A percentile compares a stretch with the other conserved stretches of the same genome.
Conservation (phyloP, 2,329 filamentous ascomycete species). For the Pseudocercospora eumusae region DNA sequence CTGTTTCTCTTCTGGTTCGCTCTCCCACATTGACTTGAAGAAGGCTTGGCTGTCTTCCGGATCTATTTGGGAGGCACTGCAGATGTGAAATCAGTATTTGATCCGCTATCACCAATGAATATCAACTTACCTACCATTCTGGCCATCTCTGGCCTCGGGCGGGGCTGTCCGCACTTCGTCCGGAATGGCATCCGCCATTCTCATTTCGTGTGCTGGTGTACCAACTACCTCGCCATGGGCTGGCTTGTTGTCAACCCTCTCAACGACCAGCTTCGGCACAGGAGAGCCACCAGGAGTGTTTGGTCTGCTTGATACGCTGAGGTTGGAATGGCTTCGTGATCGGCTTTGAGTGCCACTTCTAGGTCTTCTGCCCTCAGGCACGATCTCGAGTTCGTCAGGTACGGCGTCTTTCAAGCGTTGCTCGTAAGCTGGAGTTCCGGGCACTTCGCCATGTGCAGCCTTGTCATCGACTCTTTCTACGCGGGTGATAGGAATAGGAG, state of each 20-base stretch:
- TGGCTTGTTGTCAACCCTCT: slow-evolving; percentile 60
- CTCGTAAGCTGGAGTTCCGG: slow-evolving; percentile 62
- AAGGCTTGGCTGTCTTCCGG: slow-evolving; percentile 37
- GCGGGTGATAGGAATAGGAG: slow-evolving; percentile 62
- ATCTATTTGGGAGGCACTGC: slow-evolving; percentile 41
- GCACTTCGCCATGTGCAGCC: slow-evolving; percentile 62
- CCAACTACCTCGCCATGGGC: slow-evolving; percentile 64
- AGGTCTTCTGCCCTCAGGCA: slow-evolving; percentile 48
- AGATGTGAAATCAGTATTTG: slow-evolving; percentile 12
- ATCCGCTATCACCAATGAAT: background rate
- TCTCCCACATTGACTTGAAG: slow-evolving; percentile 40
- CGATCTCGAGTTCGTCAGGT: slow-evolving; percentile 63
- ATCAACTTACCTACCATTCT: slow-evolving; percentile 59
- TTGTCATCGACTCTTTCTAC: slow-evolving; percentile 63
- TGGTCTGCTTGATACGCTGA: slow-evolving; percentile 49
- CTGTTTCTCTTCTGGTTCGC: slow-evolving; percentile 24
- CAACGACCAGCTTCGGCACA: slow-evolving; percentile 62
- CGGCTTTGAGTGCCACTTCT: slow-evolving; percentile 41
- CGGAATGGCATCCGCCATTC: slow-evolving; percentile 60
- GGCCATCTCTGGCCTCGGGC: slow-evolving; percentile 51
- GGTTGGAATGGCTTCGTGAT: slow-evolving; percentile 32
- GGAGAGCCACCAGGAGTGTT: slow-evolving; percentile 54
- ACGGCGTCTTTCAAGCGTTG: slow-evolving; percentile 61
- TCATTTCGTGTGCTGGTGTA: slow-evolving; percentile 58
- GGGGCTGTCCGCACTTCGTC: slow-evolving; percentile 57